Evolutionary conservation across 495 filamentous ascomycete species (phyloP).

Genomic region (Evernia prunastri): DNA sequence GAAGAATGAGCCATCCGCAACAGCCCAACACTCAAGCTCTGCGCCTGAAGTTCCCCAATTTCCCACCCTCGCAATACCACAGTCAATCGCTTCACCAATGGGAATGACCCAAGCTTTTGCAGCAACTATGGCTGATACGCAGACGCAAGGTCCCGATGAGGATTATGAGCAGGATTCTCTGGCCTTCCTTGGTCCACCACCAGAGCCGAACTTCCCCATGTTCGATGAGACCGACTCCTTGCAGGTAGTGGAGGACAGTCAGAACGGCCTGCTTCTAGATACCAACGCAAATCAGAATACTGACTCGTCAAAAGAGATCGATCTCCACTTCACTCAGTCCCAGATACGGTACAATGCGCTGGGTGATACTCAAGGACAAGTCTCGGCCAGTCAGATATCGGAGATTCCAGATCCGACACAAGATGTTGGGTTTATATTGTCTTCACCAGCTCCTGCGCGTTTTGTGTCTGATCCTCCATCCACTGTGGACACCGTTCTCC

Average conservation of each 20-base stretch:
- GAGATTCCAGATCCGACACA: slow-evolving; percentile 74
- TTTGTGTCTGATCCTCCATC: slow-evolving; percentile 59
- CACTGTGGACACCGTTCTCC: slow-evolving; percentile 62
- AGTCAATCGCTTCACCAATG: slow-evolving; percentile 39
- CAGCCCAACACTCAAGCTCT: slow-evolving; percentile 31
- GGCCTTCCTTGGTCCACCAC: slow-evolving; percentile 44
- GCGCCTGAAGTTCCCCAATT: slow-evolving; percentile 16
- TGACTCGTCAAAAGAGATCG: slow-evolving; percentile 34
- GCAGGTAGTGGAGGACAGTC: slow-evolving; percentile 60
- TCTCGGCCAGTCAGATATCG: slow-evolving; percentile 51
- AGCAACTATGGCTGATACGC: slow-evolving; percentile 74
- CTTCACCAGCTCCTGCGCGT: slow-evolving; percentile 52
- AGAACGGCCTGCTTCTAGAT: slow-evolving; percentile 31
- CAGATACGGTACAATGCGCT: slow-evolving; percentile 42
- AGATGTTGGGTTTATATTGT: slow-evolving; percentile 67
- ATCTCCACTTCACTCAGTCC: slow-evolving; percentile 48
- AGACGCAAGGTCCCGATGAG: slow-evolving; percentile 23
- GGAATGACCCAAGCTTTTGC: slow-evolving; percentile 88
- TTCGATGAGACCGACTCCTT: slow-evolving; percentile 45
- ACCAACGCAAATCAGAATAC: slow-evolving; percentile 13
- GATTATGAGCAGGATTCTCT: slow-evolving; percentile 41
- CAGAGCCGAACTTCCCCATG: slow-evolving; percentile 46
- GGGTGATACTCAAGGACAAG: slow-evolving; percentile 39
- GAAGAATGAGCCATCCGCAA: neutral
- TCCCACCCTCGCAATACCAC: neutral